Evolutionary conservation across 768 basidiomycete genomes (phyloP), one percentile per base, ranked within the genome.

Genomic region (Calocybe indica): DNA sequence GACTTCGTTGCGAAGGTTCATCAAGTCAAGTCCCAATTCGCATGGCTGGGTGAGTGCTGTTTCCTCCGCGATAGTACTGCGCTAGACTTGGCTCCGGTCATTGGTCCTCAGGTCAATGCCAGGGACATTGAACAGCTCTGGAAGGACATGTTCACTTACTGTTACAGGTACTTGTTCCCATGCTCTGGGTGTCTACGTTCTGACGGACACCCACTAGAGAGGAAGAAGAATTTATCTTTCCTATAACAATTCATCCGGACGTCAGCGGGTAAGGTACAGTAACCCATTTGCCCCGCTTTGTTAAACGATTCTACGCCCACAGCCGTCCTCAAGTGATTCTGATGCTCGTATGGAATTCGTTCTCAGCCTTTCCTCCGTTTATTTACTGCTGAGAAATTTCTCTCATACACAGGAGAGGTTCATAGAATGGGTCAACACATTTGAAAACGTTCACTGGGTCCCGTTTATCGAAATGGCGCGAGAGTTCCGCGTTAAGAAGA

Each of bases 241-340:
- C 85, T 0, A 76, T 88, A 48, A 88, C 86, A 2, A 85, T 90
- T 36, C 87, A 88, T 55, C 86, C 87, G 1, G 85, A 88, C 54
- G 83, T 85, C 15, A 80, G 80, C 57, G 84, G 84, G 75, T 76
- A 62, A 55, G 76, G 58, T 14, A 12, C 15, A 34, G 48, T 40
- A 28, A 44, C 45, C 35, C 11, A 32, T 30, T 5, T 22, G 44
- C 15, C 48, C 48, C 13, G 55, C 28, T 46, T 14, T 33, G 34
- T 14, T 29, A 14, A 36, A n/a, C 32, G 22, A 31, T 48, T 32
- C 37, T 34, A 15, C 42, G 40, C 22, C 9, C 43, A 43, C 46
- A 82, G 82, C 7, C 72, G 79, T 1, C 80, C 83, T 7, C 86
- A 90, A 55, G 81, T 88, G 10, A 66, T 88, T 8, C 70, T 88